Conservation (phyloP, 2,329 filamentous ascomycete species). For the Fusarium tupiense region DNA sequence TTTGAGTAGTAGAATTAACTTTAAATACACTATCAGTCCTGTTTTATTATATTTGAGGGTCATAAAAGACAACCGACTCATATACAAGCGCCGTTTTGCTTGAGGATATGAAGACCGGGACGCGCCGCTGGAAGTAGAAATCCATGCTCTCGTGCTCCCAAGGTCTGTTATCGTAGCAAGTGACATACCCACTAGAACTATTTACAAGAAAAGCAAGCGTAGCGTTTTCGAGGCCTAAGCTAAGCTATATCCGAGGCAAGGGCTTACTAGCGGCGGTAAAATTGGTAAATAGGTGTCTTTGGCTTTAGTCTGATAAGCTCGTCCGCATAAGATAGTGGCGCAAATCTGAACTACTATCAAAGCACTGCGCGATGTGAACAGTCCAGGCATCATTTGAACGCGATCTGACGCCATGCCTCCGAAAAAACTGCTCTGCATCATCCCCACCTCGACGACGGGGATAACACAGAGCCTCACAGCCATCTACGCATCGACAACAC, state of each 20-base stretch:
- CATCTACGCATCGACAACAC: neutral
- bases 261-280: neutral
- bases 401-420: neutral
- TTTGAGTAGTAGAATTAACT: neutral
- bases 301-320: neutral
- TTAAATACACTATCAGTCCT: neutral
- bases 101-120: fast-evolving
- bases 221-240: neutral
- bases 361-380: neutral
- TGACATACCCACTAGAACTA: neutral
- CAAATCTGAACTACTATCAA: neutral
- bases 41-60: neutral
- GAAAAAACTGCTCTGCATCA: neutral
- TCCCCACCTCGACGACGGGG: neutral
- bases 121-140: neutral
- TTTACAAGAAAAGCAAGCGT: neutral
- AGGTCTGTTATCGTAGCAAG: neutral
- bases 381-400: neutral
- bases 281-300: neutral
- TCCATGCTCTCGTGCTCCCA: neutral
- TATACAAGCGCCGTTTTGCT: neutral
- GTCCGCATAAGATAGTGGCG: neutral
- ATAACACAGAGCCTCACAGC: neutral
- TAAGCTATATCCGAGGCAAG: neutral
- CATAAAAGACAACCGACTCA: neutral